Evolutionary conservation across 257 asterid species (phyloP).

Genomic region (Solanum corneliomulleri): DNA sequence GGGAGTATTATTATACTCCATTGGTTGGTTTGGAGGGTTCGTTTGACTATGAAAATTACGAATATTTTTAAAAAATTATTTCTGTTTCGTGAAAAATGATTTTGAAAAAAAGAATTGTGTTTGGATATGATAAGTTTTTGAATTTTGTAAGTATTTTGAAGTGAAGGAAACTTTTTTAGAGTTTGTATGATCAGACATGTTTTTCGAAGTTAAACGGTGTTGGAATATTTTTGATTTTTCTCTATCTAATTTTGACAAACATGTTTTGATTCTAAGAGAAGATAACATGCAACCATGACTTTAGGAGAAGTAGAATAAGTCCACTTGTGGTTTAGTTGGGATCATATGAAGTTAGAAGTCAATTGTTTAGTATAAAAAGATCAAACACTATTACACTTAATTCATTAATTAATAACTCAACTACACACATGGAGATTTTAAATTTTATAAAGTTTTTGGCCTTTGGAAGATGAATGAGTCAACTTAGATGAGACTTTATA

Average conservation of each 20-base stretch:
- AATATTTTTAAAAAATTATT: no score
- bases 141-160: no score
- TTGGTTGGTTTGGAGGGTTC: neutral
- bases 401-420: neutral
- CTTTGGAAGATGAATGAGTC: neutral
- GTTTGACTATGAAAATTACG: neutral
- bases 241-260: neutral
- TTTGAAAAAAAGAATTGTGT: neutral
- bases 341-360: neutral
- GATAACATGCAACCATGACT: neutral
- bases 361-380: neutral
- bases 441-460: neutral
- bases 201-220: fast-evolving
- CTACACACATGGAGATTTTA: neutral
- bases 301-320: neutral
- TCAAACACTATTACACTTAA: neutral
- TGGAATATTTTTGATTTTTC: no score
- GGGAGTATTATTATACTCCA: no score
- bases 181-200: neutral
- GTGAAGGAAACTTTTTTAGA: neutral
- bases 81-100: no score
- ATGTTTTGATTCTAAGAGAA: neutral
- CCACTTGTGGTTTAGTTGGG: neutral
- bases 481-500: neutral
- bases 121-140: neutral